Evolutionary conservation across 202 grass and related monocot species (phyloP).

Genomic region (Zizania palustris): DNA sequence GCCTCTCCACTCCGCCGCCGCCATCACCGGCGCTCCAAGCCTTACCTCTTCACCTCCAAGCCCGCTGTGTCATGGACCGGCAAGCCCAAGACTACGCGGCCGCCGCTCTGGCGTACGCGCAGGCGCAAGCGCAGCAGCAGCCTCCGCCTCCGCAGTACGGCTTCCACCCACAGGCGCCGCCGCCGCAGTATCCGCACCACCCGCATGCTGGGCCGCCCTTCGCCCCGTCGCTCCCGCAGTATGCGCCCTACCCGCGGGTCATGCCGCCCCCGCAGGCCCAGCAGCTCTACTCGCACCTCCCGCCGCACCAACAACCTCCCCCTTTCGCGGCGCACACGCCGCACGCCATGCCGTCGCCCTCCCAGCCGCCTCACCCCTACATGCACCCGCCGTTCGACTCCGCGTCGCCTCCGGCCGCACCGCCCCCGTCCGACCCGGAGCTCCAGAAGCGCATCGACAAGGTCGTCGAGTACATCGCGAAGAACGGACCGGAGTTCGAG

Average conservation of each 20-base stretch:
- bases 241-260: conserved; percentile 49
- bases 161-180: conserved; percentile 66
- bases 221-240: conserved; percentile 52
- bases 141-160: conserved; percentile 59
- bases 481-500: conserved; percentile 92
- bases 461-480: conserved; percentile 88
- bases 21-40: conserved; percentile 24
- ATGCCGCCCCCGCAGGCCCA: conserved; percentile 54
- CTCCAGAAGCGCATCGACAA: conserved; percentile 99
- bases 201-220: conserved; percentile 28
- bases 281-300: conserved; percentile 58
- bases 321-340: conserved; percentile 47
- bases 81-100: conserved; percentile 80
- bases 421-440: conserved; percentile 76
- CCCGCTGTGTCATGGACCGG: conserved; percentile 57
- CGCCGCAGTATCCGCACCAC: conserved; percentile 67
- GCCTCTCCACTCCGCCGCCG: conserved; percentile 30
- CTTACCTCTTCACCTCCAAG: conserved; percentile 15
- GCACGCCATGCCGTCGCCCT: conserved; percentile 51
- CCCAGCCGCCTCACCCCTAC: conserved; percentile 53
- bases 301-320: conserved; percentile 55
- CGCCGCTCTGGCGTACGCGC: conserved; percentile 78
- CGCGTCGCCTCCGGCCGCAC: conserved; percentile 57
- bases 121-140: conserved; percentile 70
- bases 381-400: conserved; percentile 66